Evolutionary conservation across 257 asterid genomes (phyloP).

Genomic region (Solanum raphanifolium): DNA sequence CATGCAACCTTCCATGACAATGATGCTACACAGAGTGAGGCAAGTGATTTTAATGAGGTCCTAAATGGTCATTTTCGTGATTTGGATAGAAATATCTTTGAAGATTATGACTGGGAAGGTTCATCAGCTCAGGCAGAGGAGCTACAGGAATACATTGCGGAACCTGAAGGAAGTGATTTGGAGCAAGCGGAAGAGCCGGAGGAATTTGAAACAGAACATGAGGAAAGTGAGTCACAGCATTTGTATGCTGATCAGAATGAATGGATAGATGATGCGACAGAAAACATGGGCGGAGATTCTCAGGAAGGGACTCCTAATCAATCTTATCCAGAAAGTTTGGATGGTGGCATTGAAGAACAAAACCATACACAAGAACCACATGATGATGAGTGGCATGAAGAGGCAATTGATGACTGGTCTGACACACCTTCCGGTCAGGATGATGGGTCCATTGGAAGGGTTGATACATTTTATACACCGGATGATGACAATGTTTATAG

Average conservation of each 20-base stretch:
- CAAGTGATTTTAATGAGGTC: conserved; percentile 11
- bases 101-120: conserved; percentile 31
- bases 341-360: conserved; percentile 25
- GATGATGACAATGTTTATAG: conserved; percentile 51
- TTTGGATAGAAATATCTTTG: conserved; percentile 17
- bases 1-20: conserved; percentile 20
- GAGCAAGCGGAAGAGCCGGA: neutral
- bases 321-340: conserved; percentile 28
- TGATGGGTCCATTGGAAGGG: conserved; percentile 29
- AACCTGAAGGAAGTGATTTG: neutral
- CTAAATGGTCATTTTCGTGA: conserved; percentile 5
- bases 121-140: conserved; percentile 29
- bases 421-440: conserved; percentile 51
- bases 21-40: conserved; percentile 16
- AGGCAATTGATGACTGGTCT: conserved; percentile 59
- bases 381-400: conserved; percentile 54
- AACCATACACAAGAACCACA: conserved; percentile 34
- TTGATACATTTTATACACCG: conserved; percentile 28
- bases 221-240: conserved; percentile 25
- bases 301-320: conserved; percentile 25
- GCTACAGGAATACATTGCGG: conserved; percentile 9
- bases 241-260: conserved; percentile 15
- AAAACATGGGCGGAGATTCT: conserved; percentile 18
- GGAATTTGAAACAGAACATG: conserved; percentile 17
- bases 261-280: conserved; percentile 21